Conservation (phyloP, 306 rosid genomes). For the Dalbergia cochinchinensis region DNA sequence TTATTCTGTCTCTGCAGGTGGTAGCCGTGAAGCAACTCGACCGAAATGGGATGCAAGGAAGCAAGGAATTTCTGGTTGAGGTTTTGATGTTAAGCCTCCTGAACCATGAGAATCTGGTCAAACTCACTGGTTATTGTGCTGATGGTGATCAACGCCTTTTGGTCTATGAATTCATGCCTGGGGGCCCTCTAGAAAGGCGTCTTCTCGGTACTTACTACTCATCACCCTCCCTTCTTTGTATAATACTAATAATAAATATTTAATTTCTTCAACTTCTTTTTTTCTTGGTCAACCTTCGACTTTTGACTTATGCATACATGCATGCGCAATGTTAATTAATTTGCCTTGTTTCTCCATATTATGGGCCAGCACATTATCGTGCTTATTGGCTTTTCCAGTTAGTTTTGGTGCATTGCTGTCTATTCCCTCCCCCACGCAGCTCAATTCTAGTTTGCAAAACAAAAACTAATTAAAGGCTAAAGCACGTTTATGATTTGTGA, state of each 20-base stretch:
- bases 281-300: no score
- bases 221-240: not conserved
- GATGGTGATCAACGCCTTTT: conserved; percentile 96
- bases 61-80: conserved; percentile 79
- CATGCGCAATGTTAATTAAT: no score
- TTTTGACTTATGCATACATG: no score
- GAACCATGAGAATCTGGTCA: conserved; percentile 78
- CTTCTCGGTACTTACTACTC: conserved; percentile 66
- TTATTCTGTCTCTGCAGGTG: conserved; percentile 54
- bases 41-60: conserved; percentile 75
- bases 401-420: not conserved
- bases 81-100: conserved; percentile 70
- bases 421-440: not conserved
- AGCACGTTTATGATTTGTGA: not conserved
- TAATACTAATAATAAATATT: no score
- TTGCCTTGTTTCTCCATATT: not conserved
- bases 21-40: conserved; percentile 98
- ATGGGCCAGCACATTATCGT: not conserved
- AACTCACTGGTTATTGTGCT: conserved; percentile 87
- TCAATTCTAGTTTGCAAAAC: conserved; percentile 10
- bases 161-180: conserved; percentile 81
- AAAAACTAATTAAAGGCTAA: not conserved
- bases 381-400: not conserved
- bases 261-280: not conserved
- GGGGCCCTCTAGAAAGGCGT: conserved; percentile 63